Percentiles rank a stretch among this genome's conserved stretches.
Conservation (phyloP, 192 early-diverging fungal species). For the Coemansia sp. region DNA sequence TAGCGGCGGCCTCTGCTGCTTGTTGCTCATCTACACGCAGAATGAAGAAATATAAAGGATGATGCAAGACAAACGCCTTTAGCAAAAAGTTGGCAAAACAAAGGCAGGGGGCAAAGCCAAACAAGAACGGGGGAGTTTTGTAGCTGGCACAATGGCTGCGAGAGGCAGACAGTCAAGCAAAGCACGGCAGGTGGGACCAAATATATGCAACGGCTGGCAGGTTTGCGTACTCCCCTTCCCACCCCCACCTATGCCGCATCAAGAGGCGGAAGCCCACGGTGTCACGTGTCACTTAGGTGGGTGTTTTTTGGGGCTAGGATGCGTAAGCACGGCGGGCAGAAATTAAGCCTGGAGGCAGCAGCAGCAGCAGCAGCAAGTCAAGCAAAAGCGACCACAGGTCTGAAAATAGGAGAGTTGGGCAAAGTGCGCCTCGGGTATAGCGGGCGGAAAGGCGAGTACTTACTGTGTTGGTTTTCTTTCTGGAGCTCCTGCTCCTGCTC, state of each 20-base stretch:
- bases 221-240: neutral
- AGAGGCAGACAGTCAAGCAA: neutral
- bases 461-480: constrained; percentile 49
- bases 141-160: neutral
- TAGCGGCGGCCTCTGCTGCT: constrained; percentile 20
- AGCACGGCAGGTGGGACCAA: constrained; percentile 11
- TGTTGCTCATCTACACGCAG: constrained; percentile 37
- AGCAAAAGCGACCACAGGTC: constrained; percentile 2
- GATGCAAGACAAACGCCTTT: neutral
- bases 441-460: neutral
- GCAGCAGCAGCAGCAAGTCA: neutral
- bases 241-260: neutral
- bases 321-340: constrained; percentile 5
- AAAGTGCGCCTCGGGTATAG: constrained; percentile 6
- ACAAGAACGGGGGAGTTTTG: neutral
- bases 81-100: constrained; percentile 1
- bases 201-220: constrained; percentile 20
- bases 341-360: constrained; percentile 2
- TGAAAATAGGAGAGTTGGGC: neutral
- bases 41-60: constrained; percentile 10
- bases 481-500: constrained; percentile 47
- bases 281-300: constrained; percentile 1
- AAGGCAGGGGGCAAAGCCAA: neutral
- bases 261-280: constrained; percentile 1
- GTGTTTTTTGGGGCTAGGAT: neutral